Conservation (phyloP, 805 yeast genomes). For the Cyberlindnera subsufficiens region DNA sequence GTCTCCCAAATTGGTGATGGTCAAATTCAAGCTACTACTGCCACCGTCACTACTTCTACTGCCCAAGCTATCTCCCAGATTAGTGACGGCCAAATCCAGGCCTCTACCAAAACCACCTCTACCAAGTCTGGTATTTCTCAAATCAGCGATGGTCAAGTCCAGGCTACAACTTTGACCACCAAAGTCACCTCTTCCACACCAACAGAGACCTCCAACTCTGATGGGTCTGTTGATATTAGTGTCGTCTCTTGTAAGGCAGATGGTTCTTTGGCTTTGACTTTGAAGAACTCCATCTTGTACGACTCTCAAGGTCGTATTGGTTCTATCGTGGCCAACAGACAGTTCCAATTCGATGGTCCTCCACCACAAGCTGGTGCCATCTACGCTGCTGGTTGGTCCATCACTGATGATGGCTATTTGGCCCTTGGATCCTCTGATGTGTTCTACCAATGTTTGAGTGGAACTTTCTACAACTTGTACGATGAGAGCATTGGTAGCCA, state of each 20-base stretch:
- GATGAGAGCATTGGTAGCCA: slow-evolving; percentile 56
- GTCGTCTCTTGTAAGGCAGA: slow-evolving; percentile 37
- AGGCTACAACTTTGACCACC: slow-evolving; percentile 23
- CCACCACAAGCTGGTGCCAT: slow-evolving; percentile 79
- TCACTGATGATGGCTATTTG: slow-evolving; percentile 48
- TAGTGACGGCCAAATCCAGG: slow-evolving; percentile 27
- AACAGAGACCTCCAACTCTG: slow-evolving; percentile 5
- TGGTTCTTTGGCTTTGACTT: slow-evolving; percentile 49
- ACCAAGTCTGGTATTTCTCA: slow-evolving; percentile 20
- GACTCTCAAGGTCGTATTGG: slow-evolving; percentile 67
- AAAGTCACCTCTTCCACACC: slow-evolving; percentile 8
- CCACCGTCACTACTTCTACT: slow-evolving; percentile 9
- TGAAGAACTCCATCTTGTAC: slow-evolving; percentile 43
- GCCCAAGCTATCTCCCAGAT: slow-evolving; percentile 23
- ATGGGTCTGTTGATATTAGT: slow-evolving; percentile 3
- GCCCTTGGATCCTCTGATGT: slow-evolving; percentile 56
- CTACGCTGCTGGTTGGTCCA: slow-evolving; percentile 64
- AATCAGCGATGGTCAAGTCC: slow-evolving; percentile 26
- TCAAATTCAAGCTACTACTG: slow-evolving; percentile 21
- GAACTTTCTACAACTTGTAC: slow-evolving; percentile 74
- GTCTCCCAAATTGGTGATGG: slow-evolving; percentile 17
- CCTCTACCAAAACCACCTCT: slow-evolving; percentile 24
- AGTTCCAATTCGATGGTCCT: slow-evolving; percentile 83
- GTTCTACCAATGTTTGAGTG: slow-evolving; percentile 72
- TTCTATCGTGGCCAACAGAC: slow-evolving; percentile 76